Conservation (phyloP, 805 yeast species). For the Nakazawaea populi region DNA sequence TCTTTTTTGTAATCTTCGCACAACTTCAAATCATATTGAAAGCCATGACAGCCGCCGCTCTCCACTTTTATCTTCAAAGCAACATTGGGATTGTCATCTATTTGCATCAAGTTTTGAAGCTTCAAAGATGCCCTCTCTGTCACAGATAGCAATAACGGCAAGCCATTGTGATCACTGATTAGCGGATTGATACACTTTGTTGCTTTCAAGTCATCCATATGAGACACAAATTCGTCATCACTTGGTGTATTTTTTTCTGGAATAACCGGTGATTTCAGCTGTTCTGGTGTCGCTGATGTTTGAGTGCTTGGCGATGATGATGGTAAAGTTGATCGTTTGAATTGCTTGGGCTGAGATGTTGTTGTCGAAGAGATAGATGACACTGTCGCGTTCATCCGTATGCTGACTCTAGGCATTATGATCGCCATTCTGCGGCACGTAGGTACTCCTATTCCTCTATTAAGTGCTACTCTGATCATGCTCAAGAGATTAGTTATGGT, state of each 20-base stretch:
- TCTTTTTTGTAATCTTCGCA: slow-evolving; percentile 26
- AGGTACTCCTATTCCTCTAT: not conserved
- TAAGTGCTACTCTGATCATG: not conserved
- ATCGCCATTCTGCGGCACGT: not conserved
- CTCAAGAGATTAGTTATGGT: not conserved
- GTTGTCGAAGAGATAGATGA: not conserved
- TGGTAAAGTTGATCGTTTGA: slow-evolving; percentile 8
- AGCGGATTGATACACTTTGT: slow-evolving; percentile 28
- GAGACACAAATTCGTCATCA: slow-evolving; percentile 3
- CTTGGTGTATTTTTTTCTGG: not conserved
- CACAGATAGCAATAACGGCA: slow-evolving; percentile 38
- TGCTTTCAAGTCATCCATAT: slow-evolving; percentile 21
- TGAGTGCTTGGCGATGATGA: not conserved
- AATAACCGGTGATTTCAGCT: not conserved
- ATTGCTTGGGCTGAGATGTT: slow-evolving; percentile 2
- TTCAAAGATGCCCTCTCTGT: slow-evolving; percentile 45
- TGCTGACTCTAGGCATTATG: not conserved
- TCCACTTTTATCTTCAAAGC: slow-evolving; percentile 76
- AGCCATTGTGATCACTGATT: slow-evolving; percentile 25
- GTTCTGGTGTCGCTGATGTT: not conserved
- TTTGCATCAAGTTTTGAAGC: slow-evolving; percentile 42
- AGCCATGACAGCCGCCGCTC: slow-evolving; percentile 98
- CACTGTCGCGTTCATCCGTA: not conserved
- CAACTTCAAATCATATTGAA: slow-evolving; percentile 76
- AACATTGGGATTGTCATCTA: slow-evolving; percentile 52